Conservation (phyloP, 495 filamentous ascomycete genomes). For the Cercophora sp. region DNA sequence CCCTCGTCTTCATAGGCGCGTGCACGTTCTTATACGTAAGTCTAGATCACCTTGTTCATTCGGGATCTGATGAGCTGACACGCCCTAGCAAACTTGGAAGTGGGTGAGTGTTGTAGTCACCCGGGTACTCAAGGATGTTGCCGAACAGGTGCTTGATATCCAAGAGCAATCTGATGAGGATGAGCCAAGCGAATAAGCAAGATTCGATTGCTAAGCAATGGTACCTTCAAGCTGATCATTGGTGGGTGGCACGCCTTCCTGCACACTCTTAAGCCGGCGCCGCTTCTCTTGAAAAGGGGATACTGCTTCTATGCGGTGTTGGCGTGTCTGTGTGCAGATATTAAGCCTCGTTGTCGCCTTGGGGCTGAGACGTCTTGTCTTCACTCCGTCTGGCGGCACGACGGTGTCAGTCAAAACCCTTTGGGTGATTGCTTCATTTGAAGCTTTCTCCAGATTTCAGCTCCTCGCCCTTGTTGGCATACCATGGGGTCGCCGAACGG, state of each 20-base stretch:
- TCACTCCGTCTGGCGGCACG: slow-evolving; percentile 17
- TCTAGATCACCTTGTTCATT: slow-evolving; percentile 8
- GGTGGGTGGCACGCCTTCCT: slow-evolving; percentile 11
- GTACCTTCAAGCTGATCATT: neutral
- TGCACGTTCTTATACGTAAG: slow-evolving; percentile 78
- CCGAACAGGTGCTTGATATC: slow-evolving; percentile 77
- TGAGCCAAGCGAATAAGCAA: slow-evolving; percentile 56
- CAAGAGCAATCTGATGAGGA: too few relatives aligned
- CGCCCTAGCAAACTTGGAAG: slow-evolving; percentile 69
- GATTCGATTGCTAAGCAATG: slow-evolving; percentile 20
- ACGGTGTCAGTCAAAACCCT: slow-evolving; percentile 19
- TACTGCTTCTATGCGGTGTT: slow-evolving; percentile 73
- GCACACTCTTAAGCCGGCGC: slow-evolving; percentile 97
- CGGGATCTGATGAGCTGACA: slow-evolving; percentile 10
- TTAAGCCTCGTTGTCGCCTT: slow-evolving; percentile 42
- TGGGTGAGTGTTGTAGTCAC: slow-evolving; percentile 67
- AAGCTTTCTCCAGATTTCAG: slow-evolving; percentile 3
- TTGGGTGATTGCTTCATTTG: slow-evolving; percentile 15
- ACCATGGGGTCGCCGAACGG: slow-evolving; percentile 6
- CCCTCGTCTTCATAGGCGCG: slow-evolving; percentile 74
- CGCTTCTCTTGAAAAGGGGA: too few relatives aligned
- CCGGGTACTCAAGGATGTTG: slow-evolving; percentile 65
- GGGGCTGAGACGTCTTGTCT: slow-evolving; percentile 42
- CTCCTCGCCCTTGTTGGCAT: too few relatives aligned
- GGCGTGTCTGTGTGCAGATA: slow-evolving; percentile 97